Percentiles rank a stretch among this genome's conserved stretches.
Conservation (phyloP, 257 asterid species). For the Solanum sitiens region DNA sequence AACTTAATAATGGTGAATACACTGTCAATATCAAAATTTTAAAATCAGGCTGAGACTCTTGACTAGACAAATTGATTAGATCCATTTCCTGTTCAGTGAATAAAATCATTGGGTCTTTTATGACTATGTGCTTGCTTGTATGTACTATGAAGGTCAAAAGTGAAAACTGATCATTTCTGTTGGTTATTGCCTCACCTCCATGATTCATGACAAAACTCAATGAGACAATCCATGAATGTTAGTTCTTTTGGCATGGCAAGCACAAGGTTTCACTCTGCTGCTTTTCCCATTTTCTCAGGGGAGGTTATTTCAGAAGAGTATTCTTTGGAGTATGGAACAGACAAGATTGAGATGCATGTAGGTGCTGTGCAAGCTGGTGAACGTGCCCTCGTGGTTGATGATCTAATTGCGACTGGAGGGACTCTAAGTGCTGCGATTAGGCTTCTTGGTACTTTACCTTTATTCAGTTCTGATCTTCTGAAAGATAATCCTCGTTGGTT, state of each 20-base stretch:
- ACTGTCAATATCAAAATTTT: background rate
- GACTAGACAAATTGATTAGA: background rate
- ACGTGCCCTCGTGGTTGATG: constrained; percentile 74
- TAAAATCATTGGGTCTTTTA: background rate
- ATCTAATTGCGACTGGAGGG: constrained; percentile 95
- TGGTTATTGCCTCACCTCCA: background rate
- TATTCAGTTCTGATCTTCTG: background rate
- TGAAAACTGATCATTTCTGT: background rate
- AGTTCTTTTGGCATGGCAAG: background rate
- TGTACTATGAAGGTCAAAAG: background rate
- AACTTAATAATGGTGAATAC: background rate
- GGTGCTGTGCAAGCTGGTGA: constrained; percentile 94
- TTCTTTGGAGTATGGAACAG: constrained; percentile 91
- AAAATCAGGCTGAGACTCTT: background rate
- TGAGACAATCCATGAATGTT: background rate
- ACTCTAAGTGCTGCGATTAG: constrained; percentile 81
- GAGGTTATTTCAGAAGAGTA: constrained; percentile 94
- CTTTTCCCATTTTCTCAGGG: constrained; percentile 29
- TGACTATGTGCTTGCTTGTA: background rate
- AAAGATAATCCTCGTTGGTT: background rate
- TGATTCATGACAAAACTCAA: background rate
- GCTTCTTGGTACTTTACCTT: constrained; percentile 53
- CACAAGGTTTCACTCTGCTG: background rate
- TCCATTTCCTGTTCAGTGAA: background rate
- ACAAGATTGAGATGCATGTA: constrained; percentile 89